A percentile compares a stretch with the other conserved stretches of the same genome.
Conservation (phyloP, 768 basidiomycete species). For the Tricholoma sp. region DNA sequence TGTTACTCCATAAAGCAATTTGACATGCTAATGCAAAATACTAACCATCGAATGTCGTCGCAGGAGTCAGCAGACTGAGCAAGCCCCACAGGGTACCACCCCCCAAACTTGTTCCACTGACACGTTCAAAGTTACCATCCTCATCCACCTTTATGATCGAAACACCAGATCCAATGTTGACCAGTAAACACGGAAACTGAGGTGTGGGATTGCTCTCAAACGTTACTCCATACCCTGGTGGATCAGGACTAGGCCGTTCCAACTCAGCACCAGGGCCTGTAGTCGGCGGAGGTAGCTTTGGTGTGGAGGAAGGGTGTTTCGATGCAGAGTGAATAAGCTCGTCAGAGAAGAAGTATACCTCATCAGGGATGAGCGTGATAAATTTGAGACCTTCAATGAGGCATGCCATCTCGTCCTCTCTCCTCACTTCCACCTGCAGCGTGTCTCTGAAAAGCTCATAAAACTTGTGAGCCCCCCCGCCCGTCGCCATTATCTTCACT, state of each 20-base stretch:
- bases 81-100: slow-evolving; percentile 98
- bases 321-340: slow-evolving; percentile 75
- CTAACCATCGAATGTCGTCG: slow-evolving; percentile 92
- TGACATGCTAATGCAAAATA: slow-evolving; percentile 11
- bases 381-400: slow-evolving; percentile 95
- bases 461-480: slow-evolving; percentile 95
- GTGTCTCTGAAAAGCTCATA: slow-evolving; percentile 73
- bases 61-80: slow-evolving; percentile 90
- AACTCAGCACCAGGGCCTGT: slow-evolving; percentile 26
- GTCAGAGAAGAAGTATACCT: slow-evolving; percentile 98
- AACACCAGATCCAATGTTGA: slow-evolving; percentile 98
- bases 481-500: slow-evolving; percentile 97
- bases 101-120: slow-evolving; percentile 94
- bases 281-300: slow-evolving; percentile 12
- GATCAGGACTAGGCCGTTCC: slow-evolving; percentile 85
- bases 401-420: slow-evolving; percentile 99
- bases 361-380: slow-evolving; percentile 91
- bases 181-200: slow-evolving; percentile 91
- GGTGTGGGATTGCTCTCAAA: slow-evolving; percentile 82
- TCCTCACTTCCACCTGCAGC: slow-evolving; percentile 76
- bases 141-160: slow-evolving; percentile 97
- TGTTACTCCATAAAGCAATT: slow-evolving; percentile 3
- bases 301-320: slow-evolving; percentile 13
- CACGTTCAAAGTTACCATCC: slow-evolving; percentile 92
- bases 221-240: slow-evolving; percentile 82